Base-by-base conservation (phyloP, 177 flowering plant species). In the Vitis hybrid region DNA sequence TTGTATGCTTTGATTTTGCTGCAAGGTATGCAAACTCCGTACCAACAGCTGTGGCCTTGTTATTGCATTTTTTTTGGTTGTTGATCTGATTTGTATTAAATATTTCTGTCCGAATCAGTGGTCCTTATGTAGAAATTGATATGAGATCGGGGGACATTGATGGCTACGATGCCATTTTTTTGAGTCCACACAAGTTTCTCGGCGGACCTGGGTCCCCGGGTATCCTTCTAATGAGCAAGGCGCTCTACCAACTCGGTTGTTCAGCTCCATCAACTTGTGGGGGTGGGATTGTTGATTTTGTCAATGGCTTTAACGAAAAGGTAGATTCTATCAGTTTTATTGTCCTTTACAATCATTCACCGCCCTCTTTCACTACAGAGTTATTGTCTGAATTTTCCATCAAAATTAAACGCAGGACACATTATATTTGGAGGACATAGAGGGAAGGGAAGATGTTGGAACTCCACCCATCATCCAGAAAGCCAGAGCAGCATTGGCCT, bases 251-350 rank as follows among this genome's bases (percentile, higher is more conserved):
- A 67, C 72, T 89, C 11, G 64, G 65, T 23, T 79, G 82, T 55
- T 81, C 82, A 54, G 81, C 92, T 5, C 96, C 97, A 23, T 89
- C 95, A 52, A 90, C 95, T n/a, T 90, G 92, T 79, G 95, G 97
- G 52, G 97, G 97, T 51, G 96, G 96, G 48, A 88, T 91, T 59
- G 97, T 90, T 11, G 32, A 67, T 63, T 91, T 70, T 72, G 97
- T 88, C 67, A 92, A 88, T 70, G 78, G 87, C 45, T 87, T 79
- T 67, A 73, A 52, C 64, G 91, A 86, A 23, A 58, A 81, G 87
- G 97, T 85, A 74, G 51, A 10, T 10, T 34, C 5, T 34, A 34
- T 34, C 23, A 21, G 23, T 21, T 21, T 21, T 21, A 21, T 21
- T 21, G 23, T 21, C 23, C 23, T 21, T 21, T 21, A 21, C 23